Percentiles rank a stretch among this genome's conserved stretches.
Evolutionary conservation across 2,329 filamentous ascomycete genomes (phyloP).

Genomic region (Hymenoscyphus infarciens): DNA sequence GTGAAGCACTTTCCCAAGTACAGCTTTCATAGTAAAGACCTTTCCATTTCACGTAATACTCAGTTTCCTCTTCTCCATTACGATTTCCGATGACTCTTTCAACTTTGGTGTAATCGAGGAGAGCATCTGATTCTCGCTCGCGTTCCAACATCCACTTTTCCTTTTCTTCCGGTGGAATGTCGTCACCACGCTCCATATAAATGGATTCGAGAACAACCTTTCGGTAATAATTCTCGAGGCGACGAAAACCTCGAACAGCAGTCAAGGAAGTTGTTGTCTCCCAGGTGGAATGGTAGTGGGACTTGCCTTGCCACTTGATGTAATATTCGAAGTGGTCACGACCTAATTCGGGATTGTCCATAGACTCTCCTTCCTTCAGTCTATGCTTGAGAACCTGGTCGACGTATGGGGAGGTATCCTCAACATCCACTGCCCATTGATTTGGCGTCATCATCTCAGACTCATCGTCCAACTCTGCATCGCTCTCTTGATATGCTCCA

Average conservation of each 20-base stretch:
- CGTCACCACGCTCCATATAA: constrained; percentile 68
- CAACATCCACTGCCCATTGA: constrained; percentile 66
- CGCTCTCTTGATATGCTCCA: constrained; percentile 63
- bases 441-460: constrained; percentile 62
- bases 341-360: constrained; percentile 51
- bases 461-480: constrained; percentile 62
- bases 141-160: constrained; percentile 95
- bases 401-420: constrained; percentile 80
- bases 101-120: constrained; percentile 86
- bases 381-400: constrained; percentile 89
- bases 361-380: constrained; percentile 63
- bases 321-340: constrained; percentile 82
- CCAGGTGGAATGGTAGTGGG: constrained; percentile 95
- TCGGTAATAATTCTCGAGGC: constrained; percentile 91
- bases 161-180: constrained; percentile 77
- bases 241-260: constrained; percentile 78
- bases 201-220: constrained; percentile 79
- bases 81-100: constrained; percentile 87
- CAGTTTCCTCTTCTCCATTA: constrained; percentile 72
- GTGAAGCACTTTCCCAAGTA: constrained; percentile 81
- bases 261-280: constrained; percentile 73
- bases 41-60: constrained; percentile 98
- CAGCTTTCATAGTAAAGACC: constrained; percentile 88
- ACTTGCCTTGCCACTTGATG: constrained; percentile 97
- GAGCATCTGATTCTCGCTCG: constrained; percentile 82